Evolutionary conservation across 139 green algal species (phyloP), one percentile per base, ranked within the genome.

Genomic region (Marvania coccoides): DNA sequence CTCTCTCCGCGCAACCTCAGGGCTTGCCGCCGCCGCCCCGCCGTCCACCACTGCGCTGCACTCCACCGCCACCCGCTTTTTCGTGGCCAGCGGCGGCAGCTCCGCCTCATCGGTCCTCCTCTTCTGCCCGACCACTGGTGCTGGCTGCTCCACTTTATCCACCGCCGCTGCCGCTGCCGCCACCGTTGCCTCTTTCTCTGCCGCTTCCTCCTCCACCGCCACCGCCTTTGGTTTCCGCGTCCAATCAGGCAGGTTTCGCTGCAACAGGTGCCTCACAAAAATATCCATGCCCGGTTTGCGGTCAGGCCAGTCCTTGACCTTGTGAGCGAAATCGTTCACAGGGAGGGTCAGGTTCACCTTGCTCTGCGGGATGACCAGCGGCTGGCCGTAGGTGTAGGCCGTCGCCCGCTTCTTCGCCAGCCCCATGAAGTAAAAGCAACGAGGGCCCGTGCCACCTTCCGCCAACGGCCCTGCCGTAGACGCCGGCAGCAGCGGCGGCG

Each of bases 401-500:
- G 68, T 46, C 24, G 63, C n/a, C 47, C 40, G 53, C 28, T 79
- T 77, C 36, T 85, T 82, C 47, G 79, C 75, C 3, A 94, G 64
- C 2, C 85, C 87, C 64, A 94, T 83, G 60, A 82, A 94, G 64
- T 88, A 94, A 26, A 70, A 74, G 59, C 72, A 78, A 24, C 51
- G 10, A 19, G 36, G 40, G 19, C 24, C 31, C 23, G 15, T 64
- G 6, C 15, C 13, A 66, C 56, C 35, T 19, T 19, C 42, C 19
- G 42, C 19, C 19, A 19, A 28, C 42, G 19, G n/a, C 54, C 56
- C 35, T 19, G 42, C 42, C 19, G 42, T 51, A 19, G 42, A 28
- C 42, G 19, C 19, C 19, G 42, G 19, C n/a, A n/a, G n/a, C n/a
- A n/a, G n/a, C n/a, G n/a, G n/a, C n/a, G n/a, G n/a, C n/a, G n/a